Conservation (phyloP, 805 yeast genomes). For the Candida gorgasii region DNA sequence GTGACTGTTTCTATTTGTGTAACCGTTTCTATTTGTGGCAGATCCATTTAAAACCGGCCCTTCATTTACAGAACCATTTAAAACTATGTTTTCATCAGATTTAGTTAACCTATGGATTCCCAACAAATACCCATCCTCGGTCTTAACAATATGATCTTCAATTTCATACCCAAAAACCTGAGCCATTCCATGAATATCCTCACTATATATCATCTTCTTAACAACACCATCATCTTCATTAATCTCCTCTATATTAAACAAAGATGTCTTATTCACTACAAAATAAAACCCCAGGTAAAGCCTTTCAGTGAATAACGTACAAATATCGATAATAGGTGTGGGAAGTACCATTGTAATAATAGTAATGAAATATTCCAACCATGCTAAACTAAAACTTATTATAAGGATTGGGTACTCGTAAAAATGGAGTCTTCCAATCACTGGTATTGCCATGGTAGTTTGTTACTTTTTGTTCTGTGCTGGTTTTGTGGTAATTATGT, state of each 20-base stretch:
- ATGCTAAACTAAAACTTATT: constrained; percentile 46
- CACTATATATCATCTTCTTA: constrained; percentile 46
- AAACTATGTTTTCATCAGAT: constrained; percentile 9
- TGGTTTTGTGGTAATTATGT: not conserved
- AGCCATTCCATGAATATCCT: constrained; percentile 65
- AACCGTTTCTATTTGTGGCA: too few relatives aligned
- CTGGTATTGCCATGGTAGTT: constrained; percentile 35
- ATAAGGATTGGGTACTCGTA: constrained; percentile 52
- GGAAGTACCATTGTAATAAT: constrained; percentile 50
- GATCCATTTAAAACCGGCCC: too few relatives aligned
- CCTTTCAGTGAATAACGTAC: constrained; percentile 29
- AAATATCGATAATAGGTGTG: constrained; percentile 33
- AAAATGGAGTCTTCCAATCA: constrained; percentile 47
- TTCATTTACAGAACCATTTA: too few relatives aligned
- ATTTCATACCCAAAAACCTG: constrained; percentile 64
- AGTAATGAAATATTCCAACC: constrained; percentile 50
- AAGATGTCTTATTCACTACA: constrained; percentile 15
- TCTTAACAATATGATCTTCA: constrained; percentile 75
- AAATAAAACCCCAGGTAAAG: constrained; percentile 21
- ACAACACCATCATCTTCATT: constrained; percentile 25
- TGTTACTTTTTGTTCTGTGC: not conserved
- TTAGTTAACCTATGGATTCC: constrained; percentile 69
- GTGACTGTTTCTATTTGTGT: too few relatives aligned
- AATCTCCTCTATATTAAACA: constrained; percentile 22
- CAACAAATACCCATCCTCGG: constrained; percentile 74